Evolutionary conservation across 2,329 filamentous ascomycete species (phyloP), one percentile per base, ranked within the genome.

Genomic region (Colletotrichum godetiae): DNA sequence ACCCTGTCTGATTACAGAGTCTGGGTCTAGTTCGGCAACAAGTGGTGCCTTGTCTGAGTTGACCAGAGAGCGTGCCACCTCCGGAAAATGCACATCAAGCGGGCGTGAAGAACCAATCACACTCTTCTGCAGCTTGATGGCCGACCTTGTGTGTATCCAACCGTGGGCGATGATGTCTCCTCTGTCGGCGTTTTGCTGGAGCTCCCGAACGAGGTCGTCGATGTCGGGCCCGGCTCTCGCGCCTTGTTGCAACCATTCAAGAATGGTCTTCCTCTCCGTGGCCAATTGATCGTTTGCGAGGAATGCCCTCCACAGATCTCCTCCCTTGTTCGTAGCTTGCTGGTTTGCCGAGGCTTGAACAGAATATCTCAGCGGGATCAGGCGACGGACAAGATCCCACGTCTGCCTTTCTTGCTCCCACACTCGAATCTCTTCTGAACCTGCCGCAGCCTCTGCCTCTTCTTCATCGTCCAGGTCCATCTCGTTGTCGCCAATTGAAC

Each of bases 21-120:
- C 97, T 0, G 97, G 97, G 78, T 99, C 97, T 42, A 99, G 87
- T 77, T 98, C 94, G 1, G 95, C 97, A 66, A 97, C 91, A 3
- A 98, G 84, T 6, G 90, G 88, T 67, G 91, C 90, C 31, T 88
- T 90, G 77, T 91, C 88, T 37, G 87, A 87, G 78, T 86, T 92
- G 75, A 88, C 80, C 61, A 91, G 87, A 4, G 88, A 88, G 64
- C 87, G 85, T 27, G 88, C 86, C 60, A 90, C 87, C 72, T 86
- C 88, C 15, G 88, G 83, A 52, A 89, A 88, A 75, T 89, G 86
- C 2, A 91, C 91, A 70, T 94, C 92, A 27, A 95, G 83, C 10
- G 69, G 73, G 12, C 73, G 68, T 22, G 49, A 37, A 19, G 69
- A 67, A 8, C 74, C 74, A 7, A 91, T 86, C 76, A 97, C 85